Evolutionary conservation across 2,329 filamentous ascomycete species (phyloP).

Genomic region (Cytospora piceicola): DNA sequence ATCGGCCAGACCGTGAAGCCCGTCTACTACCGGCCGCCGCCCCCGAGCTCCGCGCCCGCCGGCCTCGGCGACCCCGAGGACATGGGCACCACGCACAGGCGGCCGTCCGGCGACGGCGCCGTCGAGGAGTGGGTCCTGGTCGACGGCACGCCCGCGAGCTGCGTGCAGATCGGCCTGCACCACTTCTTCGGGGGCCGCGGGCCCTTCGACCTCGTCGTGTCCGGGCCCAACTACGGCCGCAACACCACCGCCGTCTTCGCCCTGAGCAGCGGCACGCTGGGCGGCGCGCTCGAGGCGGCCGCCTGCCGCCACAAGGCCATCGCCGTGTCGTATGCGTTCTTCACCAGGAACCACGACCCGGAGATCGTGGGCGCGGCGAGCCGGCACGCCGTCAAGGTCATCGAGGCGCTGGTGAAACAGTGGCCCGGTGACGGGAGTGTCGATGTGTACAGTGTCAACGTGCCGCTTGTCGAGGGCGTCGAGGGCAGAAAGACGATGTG

Average conservation of each 20-base stretch:
- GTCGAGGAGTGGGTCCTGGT: slow-evolving; percentile 81
- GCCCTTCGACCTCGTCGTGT: slow-evolving; percentile 76
- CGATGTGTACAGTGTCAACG: slow-evolving; percentile 90
- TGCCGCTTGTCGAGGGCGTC: slow-evolving; percentile 80
- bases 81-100: slow-evolving; percentile 67
- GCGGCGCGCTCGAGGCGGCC: slow-evolving; percentile 77
- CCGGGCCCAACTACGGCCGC: slow-evolving; percentile 80
- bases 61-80: slow-evolving; percentile 58
- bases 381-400: slow-evolving; percentile 72
- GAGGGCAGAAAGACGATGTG: slow-evolving; percentile 75
- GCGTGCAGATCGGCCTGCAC: slow-evolving; percentile 80
- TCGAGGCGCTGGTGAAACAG: slow-evolving; percentile 76
- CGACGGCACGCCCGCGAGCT: slow-evolving; percentile 79
- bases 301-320: slow-evolving; percentile 72
- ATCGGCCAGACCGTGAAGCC: slow-evolving; percentile 87
- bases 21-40: slow-evolving; percentile 73
- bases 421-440: slow-evolving; percentile 70
- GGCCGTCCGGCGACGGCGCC: slow-evolving; percentile 53
- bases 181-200: slow-evolving; percentile 76
- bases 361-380: slow-evolving; percentile 78
- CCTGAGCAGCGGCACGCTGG: slow-evolving; percentile 76
- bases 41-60: slow-evolving; percentile 41
- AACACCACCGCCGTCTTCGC: slow-evolving; percentile 83
- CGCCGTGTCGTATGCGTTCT: slow-evolving; percentile 90
- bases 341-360: slow-evolving; percentile 80